These are phyloP conservation scores for Fusarium sp. DNA, from an alignment of 2,329 filamentous ascomycete species.

Conservation along the genomic window DNA sequence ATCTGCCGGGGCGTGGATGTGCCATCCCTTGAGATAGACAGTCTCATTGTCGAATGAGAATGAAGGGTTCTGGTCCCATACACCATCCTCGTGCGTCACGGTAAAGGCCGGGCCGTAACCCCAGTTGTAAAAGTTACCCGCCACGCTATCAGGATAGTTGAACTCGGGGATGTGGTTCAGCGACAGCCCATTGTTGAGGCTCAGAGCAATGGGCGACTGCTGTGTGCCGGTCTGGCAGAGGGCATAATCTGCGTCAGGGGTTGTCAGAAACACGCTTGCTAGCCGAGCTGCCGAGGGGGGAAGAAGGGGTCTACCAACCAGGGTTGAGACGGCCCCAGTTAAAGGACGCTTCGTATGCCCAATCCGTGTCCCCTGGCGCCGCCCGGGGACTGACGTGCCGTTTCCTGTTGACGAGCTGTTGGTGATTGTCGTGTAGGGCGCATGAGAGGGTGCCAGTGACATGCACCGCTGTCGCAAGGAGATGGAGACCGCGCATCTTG, in stretches of 20 bases:
- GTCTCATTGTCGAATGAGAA: conserved; percentile 37
- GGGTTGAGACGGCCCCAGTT: conserved; percentile 35
- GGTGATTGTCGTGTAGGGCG: conserved; percentile 26
- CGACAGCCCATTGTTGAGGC: conserved; percentile 32
- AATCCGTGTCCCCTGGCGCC: conserved; percentile 1
- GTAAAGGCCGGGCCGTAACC: conserved; percentile 35
- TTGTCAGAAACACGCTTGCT: background rate
- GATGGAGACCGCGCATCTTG: conserved; percentile 15
- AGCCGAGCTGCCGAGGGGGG: background rate
- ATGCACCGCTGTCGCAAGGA: background rate
- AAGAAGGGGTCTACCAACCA: background rate
- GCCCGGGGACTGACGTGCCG: conserved; percentile 25
- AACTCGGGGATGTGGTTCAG: conserved; percentile 29
- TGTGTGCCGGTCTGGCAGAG: conserved; percentile 37
- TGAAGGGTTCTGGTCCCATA: conserved; percentile 25
- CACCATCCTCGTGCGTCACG: conserved; percentile 16
- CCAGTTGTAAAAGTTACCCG: conserved; percentile 38
- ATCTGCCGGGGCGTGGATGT: conserved; percentile 35
- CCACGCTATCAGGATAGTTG: conserved; percentile 13
- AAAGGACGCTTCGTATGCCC: conserved; percentile 35
- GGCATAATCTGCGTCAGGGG: conserved; percentile 13
- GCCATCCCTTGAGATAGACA: conserved; percentile 36
- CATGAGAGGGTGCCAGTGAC: conserved; percentile 8
- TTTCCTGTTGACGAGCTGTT: conserved; percentile 25
- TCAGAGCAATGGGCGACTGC: conserved; percentile 30